Conservation (phyloP, 208 protist genomes). For the Leishmania lainsoni region DNA sequence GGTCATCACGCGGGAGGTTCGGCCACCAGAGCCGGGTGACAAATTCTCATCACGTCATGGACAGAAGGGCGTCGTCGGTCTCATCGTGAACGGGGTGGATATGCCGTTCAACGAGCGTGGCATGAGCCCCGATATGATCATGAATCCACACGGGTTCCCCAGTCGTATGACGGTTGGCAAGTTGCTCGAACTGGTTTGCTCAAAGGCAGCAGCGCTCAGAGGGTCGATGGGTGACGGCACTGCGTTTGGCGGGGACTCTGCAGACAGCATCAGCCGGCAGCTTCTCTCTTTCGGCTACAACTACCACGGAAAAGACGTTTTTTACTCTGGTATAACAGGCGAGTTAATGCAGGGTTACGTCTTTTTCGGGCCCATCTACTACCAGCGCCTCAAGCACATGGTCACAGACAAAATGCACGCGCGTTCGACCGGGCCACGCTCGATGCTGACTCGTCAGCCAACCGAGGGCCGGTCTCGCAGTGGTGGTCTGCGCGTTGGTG, state of each 20-base stretch:
- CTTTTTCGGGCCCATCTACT: conserved; percentile 99
- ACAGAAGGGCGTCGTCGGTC: conserved; percentile 99
- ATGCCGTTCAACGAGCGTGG: conserved; percentile 99
- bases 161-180: conserved; percentile 99
- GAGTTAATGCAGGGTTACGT: conserved; percentile 98
- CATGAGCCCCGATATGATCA: conserved; percentile 99
- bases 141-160: conserved; percentile 99
- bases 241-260: conserved; percentile 96
- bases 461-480: conserved; percentile 98
- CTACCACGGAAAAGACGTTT: conserved; percentile 98
- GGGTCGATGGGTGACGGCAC: conserved; percentile 95
- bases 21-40: conserved; percentile 98
- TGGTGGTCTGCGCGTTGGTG: conserved; percentile 99
- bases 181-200: conserved; percentile 98
- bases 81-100: conserved; percentile 98
- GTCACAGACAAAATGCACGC: conserved; percentile 99
- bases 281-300: conserved; percentile 95
- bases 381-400: conserved; percentile 99
- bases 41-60: conserved; percentile 99
- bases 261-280: conserved; percentile 88
- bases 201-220: conserved; percentile 95
- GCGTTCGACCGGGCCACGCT: conserved; percentile 92
- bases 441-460: conserved; percentile 99
- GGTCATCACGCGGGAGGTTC: conserved; percentile 91
- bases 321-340: conserved; percentile 97